Conservation (phyloP, 495 filamentous ascomycete species). For the Halenospora varia region DNA sequence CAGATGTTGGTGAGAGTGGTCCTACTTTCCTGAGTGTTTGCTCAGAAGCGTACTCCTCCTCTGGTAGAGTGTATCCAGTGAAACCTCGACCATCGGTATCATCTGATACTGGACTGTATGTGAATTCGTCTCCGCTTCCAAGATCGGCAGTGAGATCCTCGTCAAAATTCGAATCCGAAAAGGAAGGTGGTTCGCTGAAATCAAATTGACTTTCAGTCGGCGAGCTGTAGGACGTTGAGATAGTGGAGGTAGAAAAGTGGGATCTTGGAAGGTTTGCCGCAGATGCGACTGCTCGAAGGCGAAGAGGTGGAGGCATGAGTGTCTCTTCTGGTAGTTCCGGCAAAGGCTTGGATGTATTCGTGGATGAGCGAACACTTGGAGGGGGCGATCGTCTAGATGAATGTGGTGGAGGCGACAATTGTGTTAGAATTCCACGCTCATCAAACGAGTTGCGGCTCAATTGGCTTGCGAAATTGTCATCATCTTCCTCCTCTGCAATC, state of each 20-base stretch:
- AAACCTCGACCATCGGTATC: constrained; percentile 8
- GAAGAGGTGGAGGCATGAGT: constrained; percentile 11
- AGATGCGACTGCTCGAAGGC: constrained; percentile 3
- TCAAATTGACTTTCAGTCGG: constrained; percentile 19
- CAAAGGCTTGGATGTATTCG: constrained; percentile 17
- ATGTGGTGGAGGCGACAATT: constrained; percentile 44
- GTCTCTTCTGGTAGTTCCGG: constrained; percentile 21
- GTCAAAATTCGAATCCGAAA: constrained; percentile 13
- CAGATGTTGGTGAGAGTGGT: not conserved
- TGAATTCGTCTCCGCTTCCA: constrained; percentile 21
- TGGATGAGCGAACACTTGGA: not conserved
- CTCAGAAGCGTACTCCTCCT: constrained; percentile 13
- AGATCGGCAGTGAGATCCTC: constrained; percentile 13
- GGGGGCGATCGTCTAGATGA: not conserved
- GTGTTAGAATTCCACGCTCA: constrained; percentile 36
- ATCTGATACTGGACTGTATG: constrained; percentile 12
- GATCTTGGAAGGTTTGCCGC: constrained; percentile 27
- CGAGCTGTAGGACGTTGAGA: constrained; percentile 30
- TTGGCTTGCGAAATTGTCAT: constrained; percentile 48
- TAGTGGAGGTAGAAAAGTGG: constrained; percentile 33
- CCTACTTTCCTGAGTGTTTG: constrained; percentile 11
- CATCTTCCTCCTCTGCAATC: constrained; percentile 48
- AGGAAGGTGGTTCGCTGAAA: constrained; percentile 9
- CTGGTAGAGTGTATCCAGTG: constrained; percentile 17
- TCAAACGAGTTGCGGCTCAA: constrained; percentile 32